phyloP scores from a whole-genome alignment of 106 monocot species.

The Allium cepa region DNA sequence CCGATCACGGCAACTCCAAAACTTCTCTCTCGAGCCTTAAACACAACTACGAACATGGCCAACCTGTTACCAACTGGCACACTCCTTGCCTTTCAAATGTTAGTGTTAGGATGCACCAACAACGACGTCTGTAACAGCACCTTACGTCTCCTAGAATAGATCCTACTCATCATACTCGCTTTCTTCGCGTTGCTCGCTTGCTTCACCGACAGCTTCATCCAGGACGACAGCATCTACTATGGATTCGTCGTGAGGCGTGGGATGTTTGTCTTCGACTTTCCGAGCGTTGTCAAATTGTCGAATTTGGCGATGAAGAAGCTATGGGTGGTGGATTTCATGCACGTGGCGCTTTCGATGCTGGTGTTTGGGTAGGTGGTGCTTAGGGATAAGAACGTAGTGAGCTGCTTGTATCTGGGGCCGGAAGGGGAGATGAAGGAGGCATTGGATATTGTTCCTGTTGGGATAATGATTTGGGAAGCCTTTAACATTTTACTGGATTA shows the following conservation, averaged over 20 bases:
- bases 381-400: slow-evolving; percentile 57
- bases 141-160: slow-evolving; percentile 28
- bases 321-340: slow-evolving; percentile 44
- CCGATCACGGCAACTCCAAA: not conserved
- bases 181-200: slow-evolving; percentile 46
- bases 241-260: slow-evolving; percentile 54
- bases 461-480: slow-evolving; percentile 10
- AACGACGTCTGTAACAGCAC: slow-evolving; percentile 60
- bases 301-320: slow-evolving; percentile 51
- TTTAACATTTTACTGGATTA: too few species aligned
- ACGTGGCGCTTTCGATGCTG: slow-evolving; percentile 53
- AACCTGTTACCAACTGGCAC: slow-evolving; percentile 90
- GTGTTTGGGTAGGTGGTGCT: slow-evolving; percentile 57
- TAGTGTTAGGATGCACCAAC: slow-evolving; percentile 56
- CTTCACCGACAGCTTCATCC: slow-evolving; percentile 69
- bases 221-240: slow-evolving; percentile 41
- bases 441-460: slow-evolving; percentile 50
- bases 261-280: slow-evolving; percentile 57
- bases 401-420: slow-evolving; percentile 57
- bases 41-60: slow-evolving; percentile 48
- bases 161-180: slow-evolving; percentile 54
- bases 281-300: not conserved
- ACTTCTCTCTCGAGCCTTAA: slow-evolving; percentile 6
- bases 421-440: slow-evolving; percentile 35
- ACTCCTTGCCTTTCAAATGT: slow-evolving; percentile 77